A percentile compares a stretch with the other conserved stretches of the same genome.
Evolutionary conservation across 1,284 basidiomycete species (phyloP).

Genomic region (Cystobasidium slooffiae): DNA sequence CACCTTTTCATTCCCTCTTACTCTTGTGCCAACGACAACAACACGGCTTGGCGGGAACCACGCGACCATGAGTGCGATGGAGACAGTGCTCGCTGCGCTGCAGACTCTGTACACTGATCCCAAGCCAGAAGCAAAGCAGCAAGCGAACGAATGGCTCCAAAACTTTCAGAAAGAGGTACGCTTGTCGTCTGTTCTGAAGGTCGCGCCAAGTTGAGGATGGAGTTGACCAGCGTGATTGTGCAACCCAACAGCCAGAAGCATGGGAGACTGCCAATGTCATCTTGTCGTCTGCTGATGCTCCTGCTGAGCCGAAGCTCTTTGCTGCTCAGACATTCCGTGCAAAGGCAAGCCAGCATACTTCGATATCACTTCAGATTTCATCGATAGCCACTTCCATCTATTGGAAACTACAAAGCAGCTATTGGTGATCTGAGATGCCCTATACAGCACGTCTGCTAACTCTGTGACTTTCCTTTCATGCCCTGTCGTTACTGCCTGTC

Average conservation of each 20-base stretch:
- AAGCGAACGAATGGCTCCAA: conserved; percentile 59
- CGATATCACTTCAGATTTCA: background rate
- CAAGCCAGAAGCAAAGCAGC: conserved; percentile 78
- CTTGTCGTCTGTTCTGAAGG: background rate
- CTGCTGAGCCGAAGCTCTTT: conserved; percentile 83
- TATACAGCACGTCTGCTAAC: background rate
- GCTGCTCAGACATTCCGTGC: conserved; percentile 95
- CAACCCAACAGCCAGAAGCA: conserved; percentile 75
- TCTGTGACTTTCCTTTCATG: background rate
- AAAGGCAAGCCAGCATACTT: conserved; percentile 68
- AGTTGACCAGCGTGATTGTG: background rate
- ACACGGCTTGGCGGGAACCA: background rate
- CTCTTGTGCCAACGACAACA: background rate
- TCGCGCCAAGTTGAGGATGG: background rate
- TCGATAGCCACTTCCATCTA: background rate
- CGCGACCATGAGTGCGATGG: conserved; percentile 18
- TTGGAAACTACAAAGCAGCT: background rate
- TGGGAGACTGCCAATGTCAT: conserved; percentile 94
- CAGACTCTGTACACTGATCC: conserved; percentile 66
- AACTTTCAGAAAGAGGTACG: conserved; percentile 57
- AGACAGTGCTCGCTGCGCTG: conserved; percentile 59
- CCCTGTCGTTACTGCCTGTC: conserved; percentile 1
- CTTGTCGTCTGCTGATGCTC: conserved; percentile 73
- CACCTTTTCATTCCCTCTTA: background rate
- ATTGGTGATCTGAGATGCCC: too few species aligned